Evolutionary conservation across 2,329 filamentous ascomycete species (phyloP).

Genomic region (Colletotrichum graminicola): DNA sequence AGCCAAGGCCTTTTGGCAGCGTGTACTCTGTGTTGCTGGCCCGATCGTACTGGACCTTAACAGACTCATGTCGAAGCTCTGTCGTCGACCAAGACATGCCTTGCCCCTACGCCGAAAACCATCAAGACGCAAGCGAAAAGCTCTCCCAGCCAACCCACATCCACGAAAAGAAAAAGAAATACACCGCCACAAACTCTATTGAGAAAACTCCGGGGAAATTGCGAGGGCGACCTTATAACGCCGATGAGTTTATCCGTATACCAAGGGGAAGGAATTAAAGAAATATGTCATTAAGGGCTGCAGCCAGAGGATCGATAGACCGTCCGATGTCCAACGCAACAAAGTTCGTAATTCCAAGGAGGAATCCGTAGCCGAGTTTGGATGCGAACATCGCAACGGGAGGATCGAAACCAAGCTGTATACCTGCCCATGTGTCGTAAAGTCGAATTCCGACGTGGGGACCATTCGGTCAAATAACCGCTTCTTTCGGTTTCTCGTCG

Average conservation of each 20-base stretch:
- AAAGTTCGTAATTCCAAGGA: neutral
- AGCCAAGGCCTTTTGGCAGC: neutral
- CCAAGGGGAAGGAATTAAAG: constrained; percentile 43
- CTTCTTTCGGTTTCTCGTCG: constrained; percentile 43
- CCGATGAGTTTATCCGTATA: constrained; percentile 44
- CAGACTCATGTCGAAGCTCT: neutral
- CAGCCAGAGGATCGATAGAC: constrained; percentile 1
- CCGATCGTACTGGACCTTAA: neutral
- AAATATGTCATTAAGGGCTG: constrained; percentile 44
- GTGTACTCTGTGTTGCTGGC: neutral
- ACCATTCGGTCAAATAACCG: constrained; percentile 40
- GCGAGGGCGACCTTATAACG: constrained; percentile 37
- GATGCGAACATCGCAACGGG: neutral
- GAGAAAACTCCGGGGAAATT: constrained; percentile 40
- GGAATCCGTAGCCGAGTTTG: neutral
- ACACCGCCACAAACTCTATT: constrained; percentile 40
- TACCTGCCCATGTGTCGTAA: constrained; percentile 38
- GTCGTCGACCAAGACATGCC: neutral
- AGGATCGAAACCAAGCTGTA: neutral
- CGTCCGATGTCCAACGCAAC: neutral
- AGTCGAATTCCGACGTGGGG: constrained; percentile 31
- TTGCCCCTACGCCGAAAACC: neutral
- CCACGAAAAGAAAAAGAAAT: constrained; percentile 3
- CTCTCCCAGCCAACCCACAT: neutral
- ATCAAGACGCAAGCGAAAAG: neutral